Percentiles rank a stretch among this genome's conserved stretches.
These are phyloP conservation scores for Fusarium fujikuroi DNA, from an alignment of 2,329 filamentous ascomycete species.

Conservation along the genomic window DNA sequence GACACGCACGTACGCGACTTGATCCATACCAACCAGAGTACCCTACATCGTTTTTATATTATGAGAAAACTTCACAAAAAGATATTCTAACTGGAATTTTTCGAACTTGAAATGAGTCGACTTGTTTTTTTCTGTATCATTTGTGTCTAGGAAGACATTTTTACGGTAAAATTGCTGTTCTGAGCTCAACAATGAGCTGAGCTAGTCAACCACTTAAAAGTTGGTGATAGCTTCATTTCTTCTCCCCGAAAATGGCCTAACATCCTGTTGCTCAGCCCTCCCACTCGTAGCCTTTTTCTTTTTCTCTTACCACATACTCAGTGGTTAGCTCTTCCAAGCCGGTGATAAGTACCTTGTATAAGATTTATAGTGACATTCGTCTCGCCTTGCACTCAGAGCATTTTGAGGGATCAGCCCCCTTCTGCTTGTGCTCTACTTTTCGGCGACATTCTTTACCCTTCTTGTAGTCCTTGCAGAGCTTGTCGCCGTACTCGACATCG, in stretches of 20 bases:
- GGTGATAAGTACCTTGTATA: rapidly evolving
- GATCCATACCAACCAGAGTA: background rate
- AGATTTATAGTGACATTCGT: background rate
- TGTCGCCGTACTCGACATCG: background rate
- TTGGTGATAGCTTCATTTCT: background rate
- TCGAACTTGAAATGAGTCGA: rapidly evolving
- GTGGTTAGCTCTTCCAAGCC: rapidly evolving
- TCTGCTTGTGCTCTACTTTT: background rate
- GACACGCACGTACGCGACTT: background rate
- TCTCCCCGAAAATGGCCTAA: rapidly evolving
- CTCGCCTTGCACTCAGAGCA: background rate
- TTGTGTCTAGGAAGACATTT: background rate
- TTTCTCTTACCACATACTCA: rapidly evolving
- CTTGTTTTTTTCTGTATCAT: rapidly evolving
- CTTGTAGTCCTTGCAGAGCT: background rate
- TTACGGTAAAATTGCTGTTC: rapidly evolving
- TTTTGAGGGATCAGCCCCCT: background rate
- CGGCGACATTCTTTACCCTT: background rate
- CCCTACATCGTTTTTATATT: conserved; percentile 5
- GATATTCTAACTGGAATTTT: rapidly evolving
- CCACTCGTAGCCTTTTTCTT: rapidly evolving
- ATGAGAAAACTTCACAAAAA: background rate
- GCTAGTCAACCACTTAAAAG: background rate
- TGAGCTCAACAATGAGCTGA: no score
- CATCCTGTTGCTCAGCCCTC: rapidly evolving